Base-by-base conservation (phyloP, 306 rosid species). In the Dryas octopetala region DNA sequence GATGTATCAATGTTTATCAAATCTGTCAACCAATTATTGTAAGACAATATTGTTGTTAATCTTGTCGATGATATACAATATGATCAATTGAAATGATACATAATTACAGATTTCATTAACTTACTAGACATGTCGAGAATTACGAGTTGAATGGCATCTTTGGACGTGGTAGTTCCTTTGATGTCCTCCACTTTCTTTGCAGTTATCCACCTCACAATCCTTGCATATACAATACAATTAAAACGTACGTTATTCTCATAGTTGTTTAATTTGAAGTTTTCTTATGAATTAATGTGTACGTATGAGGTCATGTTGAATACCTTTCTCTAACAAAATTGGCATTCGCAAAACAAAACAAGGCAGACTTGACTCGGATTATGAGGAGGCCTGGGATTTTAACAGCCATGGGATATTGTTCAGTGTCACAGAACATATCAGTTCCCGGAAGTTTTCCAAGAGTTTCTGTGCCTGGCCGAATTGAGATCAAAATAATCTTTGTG, bases 301-400 rank as follows among this genome's bases (percentile, higher is more conserved):
- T 32, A 32, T 32, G 38, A 32, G 38, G 38, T 32, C 38, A 32
- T 32, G 1, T 32, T 32, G 38, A 32, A 1, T 53, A 91, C 98
- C 95, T 91, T 73, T 93, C 92, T 71, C 79, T 85, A 17, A 88
- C 72, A 79, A 84, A 88, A 71, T 78, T 91, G 66, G 97, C 97
- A 82, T 91, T 93, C 15, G 98, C 98, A 79, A 93, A 93, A 71
- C 98, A 93, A 72, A 91, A 88, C 75, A 88, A 79, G 19, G 90
- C 81, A 69, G 97, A 89, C 66, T 88, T 93, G 77, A 89, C 69
- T 16, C 94, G 89, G 23, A 91, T 49, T 43, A 93, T 80, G 48
- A 88, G 57, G 54, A 86, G 68, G 26, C 94, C 97, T 1, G 93
- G 90, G 81, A 87, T 74, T 63, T 81, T 79, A n/a, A 86, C 65